Conservation (phyloP, 2,329 filamentous ascomycete genomes). For the Cryphonectria radicalis region DNA sequence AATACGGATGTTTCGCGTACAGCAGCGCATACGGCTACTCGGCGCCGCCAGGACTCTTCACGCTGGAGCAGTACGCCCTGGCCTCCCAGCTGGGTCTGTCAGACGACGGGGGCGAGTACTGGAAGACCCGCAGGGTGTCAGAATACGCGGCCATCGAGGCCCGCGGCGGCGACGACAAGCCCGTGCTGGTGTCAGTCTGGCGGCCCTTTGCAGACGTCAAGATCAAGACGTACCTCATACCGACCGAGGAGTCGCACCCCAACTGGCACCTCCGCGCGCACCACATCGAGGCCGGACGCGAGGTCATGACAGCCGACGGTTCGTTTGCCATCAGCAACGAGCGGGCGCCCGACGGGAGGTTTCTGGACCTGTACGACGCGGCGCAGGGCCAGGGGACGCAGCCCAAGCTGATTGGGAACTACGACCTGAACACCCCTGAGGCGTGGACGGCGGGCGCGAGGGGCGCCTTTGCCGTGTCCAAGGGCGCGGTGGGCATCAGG, state of each 20-base stretch:
- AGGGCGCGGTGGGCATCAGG: slow-evolving; percentile 61
- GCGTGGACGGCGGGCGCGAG: slow-evolving; percentile 54
- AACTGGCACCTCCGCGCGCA: slow-evolving; percentile 75
- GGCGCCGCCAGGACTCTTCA: slow-evolving; percentile 75
- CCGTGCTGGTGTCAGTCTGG: slow-evolving; percentile 72
- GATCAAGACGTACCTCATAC: slow-evolving; percentile 67
- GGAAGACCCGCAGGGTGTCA: slow-evolving; percentile 75
- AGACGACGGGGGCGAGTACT: slow-evolving; percentile 77
- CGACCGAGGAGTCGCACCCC: slow-evolving; percentile 59
- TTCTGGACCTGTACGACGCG: slow-evolving; percentile 54
- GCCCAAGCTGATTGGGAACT: slow-evolving; percentile 63
- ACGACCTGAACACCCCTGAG: slow-evolving; percentile 59
- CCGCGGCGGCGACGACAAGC: slow-evolving; percentile 50
- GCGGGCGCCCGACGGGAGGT: slow-evolving; percentile 51
- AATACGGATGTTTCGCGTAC: slow-evolving; percentile 81
- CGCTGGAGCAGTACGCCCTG: slow-evolving; percentile 75
- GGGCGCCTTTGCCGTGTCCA: slow-evolving; percentile 61
- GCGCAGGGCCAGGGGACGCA: slow-evolving; percentile 53
- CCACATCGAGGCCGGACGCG: slow-evolving; percentile 60
- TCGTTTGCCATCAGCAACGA: slow-evolving; percentile 71
- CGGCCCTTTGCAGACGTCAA: slow-evolving; percentile 71
- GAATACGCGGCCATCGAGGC: slow-evolving; percentile 65
- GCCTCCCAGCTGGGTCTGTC: slow-evolving; percentile 77
- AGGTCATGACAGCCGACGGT: slow-evolving; percentile 74
- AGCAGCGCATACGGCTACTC: slow-evolving; percentile 77